Percentiles rank a stretch among this genome's conserved stretches.
Conservation (phyloP, 306 rosid genomes). For the Vigna unguiculata region DNA sequence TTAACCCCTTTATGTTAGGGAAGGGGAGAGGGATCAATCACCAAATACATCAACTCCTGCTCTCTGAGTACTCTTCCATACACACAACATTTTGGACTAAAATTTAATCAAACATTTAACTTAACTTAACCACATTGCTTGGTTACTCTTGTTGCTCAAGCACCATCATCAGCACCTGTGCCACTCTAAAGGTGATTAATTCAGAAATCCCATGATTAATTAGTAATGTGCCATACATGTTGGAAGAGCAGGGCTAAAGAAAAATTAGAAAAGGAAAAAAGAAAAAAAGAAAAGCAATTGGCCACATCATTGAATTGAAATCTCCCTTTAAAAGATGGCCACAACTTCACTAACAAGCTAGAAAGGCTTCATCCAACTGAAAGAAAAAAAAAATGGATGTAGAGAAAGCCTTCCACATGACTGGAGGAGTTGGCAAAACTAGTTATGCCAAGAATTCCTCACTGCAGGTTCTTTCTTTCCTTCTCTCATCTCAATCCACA, state of each 20-base stretch:
- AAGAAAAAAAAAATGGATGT: constrained; percentile 70
- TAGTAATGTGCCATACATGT: constrained; percentile 18
- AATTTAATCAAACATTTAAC: not conserved
- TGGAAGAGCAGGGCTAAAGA: not conserved
- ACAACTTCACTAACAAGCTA: constrained; percentile 46
- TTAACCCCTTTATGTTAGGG: constrained; percentile 32
- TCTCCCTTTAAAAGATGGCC: constrained; percentile 51
- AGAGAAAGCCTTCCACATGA: constrained; percentile 85
- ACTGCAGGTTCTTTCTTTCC: constrained; percentile 62
- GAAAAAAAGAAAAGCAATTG: not conserved
- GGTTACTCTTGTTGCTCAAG: constrained; percentile 18
- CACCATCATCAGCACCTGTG: constrained; percentile 18
- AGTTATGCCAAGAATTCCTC: constrained; percentile 93
- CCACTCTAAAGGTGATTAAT: constrained; percentile 41
- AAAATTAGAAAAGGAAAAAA: not conserved
- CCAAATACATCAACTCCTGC: not conserved
- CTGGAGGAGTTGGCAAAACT: constrained; percentile 82
- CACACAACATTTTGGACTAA: constrained; percentile 15
- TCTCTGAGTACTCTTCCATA: constrained; percentile 29
- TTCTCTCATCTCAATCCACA: not conserved
- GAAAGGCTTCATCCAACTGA: constrained; percentile 27
- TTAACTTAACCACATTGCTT: not conserved
- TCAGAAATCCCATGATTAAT: constrained; percentile 43
- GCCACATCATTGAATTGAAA: constrained; percentile 44
- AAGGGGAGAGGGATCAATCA: constrained; percentile 15